phyloP scores from a whole-genome alignment of 768 basidiomycete species.

The Suillus fuscotomentosus region DNA sequence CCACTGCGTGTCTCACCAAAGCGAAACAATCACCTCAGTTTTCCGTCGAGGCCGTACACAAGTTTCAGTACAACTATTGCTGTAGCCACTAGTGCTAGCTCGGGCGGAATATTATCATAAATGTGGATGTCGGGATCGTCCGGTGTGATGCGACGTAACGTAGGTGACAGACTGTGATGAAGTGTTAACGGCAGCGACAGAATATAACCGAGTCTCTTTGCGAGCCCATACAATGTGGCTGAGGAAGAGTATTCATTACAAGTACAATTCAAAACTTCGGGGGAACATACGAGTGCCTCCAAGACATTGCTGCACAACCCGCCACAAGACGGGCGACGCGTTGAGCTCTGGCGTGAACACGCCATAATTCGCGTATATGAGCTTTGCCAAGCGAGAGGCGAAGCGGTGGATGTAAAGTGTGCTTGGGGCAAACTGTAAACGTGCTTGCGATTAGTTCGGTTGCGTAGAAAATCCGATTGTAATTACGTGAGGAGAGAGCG shows the following conservation, averaged over 20 bases:
- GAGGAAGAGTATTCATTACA: constrained; percentile 5
- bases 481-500: constrained; percentile 67
- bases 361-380: constrained; percentile 50
- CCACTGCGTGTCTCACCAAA: constrained; percentile 1
- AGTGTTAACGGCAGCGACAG: constrained; percentile 61
- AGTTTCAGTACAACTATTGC: constrained; percentile 77
- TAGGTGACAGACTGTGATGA: constrained; percentile 52
- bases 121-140: constrained; percentile 46
- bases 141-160: constrained; percentile 31
- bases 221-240: constrained; percentile 63
- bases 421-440: constrained; percentile 61
- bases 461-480: constrained; percentile 6
- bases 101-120: constrained; percentile 66
- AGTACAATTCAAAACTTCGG: neutral
- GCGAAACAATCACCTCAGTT: constrained; percentile 44
- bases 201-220: constrained; percentile 56
- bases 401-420: constrained; percentile 56
- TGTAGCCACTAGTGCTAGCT: constrained; percentile 57
- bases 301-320: constrained; percentile 56
- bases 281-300: constrained; percentile 70
- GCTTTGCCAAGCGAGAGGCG: constrained; percentile 60
- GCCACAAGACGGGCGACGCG: constrained; percentile 75
- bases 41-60: constrained; percentile 81
- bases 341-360: constrained; percentile 74
- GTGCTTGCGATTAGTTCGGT: constrained; percentile 13